Evolutionary conservation across 2,329 filamentous ascomycete genomes (phyloP), one percentile per base, ranked within the genome.

Genomic region (Pezicula neosporulosa): DNA sequence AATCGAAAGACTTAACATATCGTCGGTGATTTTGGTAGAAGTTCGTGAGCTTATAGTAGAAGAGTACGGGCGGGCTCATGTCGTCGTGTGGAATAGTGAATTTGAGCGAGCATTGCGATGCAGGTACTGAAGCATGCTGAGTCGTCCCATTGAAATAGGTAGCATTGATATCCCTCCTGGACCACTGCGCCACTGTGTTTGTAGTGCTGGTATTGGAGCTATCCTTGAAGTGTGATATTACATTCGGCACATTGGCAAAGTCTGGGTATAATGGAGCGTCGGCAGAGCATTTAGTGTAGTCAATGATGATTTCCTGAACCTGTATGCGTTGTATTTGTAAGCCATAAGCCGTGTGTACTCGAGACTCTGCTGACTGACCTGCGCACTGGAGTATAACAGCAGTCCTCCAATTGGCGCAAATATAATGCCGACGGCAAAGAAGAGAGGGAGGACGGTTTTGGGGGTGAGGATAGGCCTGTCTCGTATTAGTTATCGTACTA

Each of bases 11-110:
- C 66, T 90, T 89, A 54, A 97, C 94, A 62, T 99, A 99, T 70
- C 93, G 86, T 59, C 94, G 87, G 68, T 99, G 94, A 68, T 99
- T 99, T 72, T 99, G 94, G 75, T 97, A 97, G 74, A 99, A 99
- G 73, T 97, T 96, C 52, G 90, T 93, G 56, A 99, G 84, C 60
- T 88, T 87, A 71, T 99, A 99, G 76, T 97, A 99, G 70, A 97
- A 84, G 55, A 93, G 81, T 10, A 99, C 89, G 0, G 93, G 91
- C 1, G 91, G 82, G 3, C 80, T 77, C 70, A 99, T 86, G 52
- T 84, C 75, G 62, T 93, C 75, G 62, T 93, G 86, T 1, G 90
- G 90, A 8, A 97, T 84, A 35, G 81, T 76, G 71, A 97, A 96
- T 55, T 83, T 77, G 50, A 99, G 71, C 30, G 80, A 80, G 78